Evolutionary conservation across 805 yeast genomes (phyloP), one percentile per base, ranked within the genome.

Genomic region (Martiniozyma abietophila): DNA sequence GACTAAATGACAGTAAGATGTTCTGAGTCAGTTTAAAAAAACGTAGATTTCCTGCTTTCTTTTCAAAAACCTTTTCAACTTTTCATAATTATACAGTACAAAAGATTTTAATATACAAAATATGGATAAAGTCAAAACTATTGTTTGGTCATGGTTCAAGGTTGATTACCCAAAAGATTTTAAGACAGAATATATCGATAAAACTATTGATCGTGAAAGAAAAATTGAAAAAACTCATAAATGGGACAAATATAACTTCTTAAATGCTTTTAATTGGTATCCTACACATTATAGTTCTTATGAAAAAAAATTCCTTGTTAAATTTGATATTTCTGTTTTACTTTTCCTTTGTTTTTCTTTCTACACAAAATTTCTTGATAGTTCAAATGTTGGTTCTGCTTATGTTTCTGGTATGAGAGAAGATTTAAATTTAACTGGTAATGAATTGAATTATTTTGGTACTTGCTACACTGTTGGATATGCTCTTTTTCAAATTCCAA

Each of bases 331-430:
- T 9, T 30, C 28, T 5, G 35, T 45, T 7, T 28, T 46, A 8
- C 27, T 45, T 8, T 46, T 46, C 25, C 27, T 46, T 5, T 59
- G 67, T 41, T 50, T 64, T 23, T 46, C 61, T 2, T 65, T 65
- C 42, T 65, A 67, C 62, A 64, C 66, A 38, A 76, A 75, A 43
- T 76, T 74, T 49, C 61, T 77, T 21, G 82, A 76, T 51, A 61
- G 76, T 45, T 59, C 70, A 10, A 74, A 74, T 35, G 53, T 73
- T 27, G 56, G 67, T 21, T 67, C 71, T 45, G 81, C 83, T 2
- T 76, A 76, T 48, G 77, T 75, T n/a, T 64, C 74, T 8, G 83
- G 83, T 8, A 71, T 77, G 80, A 65, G 71, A 43, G 74, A 72
- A 37, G 80, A 26, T 5, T 29, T 50, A 18, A 37, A 41, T 2